Percentiles rank a stretch among this genome's conserved stretches.
phyloP scores from a whole-genome alignment of 768 basidiomycete species.

The Xerocomellus intermedius region DNA sequence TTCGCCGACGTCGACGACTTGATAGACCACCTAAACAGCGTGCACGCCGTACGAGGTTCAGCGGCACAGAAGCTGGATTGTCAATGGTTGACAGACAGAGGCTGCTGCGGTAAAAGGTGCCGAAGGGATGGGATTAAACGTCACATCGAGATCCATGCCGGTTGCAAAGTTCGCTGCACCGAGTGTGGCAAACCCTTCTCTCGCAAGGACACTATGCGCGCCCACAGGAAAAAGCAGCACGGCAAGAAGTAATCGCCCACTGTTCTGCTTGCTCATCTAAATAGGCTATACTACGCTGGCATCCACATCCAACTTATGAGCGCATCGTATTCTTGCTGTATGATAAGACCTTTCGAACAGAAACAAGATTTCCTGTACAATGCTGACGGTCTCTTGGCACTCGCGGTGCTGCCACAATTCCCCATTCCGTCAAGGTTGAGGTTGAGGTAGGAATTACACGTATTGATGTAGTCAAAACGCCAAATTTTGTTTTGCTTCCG shows the following conservation, averaged over 20 bases:
- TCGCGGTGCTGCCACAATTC: not conserved
- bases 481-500: not conserved
- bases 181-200: not conserved
- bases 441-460: too few relatives aligned
- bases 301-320: not conserved
- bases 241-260: not conserved
- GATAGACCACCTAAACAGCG: not conserved
- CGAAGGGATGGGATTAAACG: conserved; percentile 4
- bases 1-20: conserved; percentile 2
- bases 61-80: not conserved
- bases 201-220: not conserved
- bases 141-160: conserved; percentile 6
- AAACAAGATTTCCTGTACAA: not conserved
- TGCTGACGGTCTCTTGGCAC: not conserved
- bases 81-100: not conserved
- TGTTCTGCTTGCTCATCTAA: not conserved
- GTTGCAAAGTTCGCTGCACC: not conserved
- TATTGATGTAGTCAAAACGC: not conserved
- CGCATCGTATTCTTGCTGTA: not conserved
- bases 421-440: not conserved
- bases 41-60: conserved; percentile 4
- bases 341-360: not conserved
- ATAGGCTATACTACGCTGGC: not conserved
- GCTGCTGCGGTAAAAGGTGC: not conserved
- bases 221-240: not conserved